phyloP scores from a whole-genome alignment of 2,329 filamentous ascomycete genomes.

The Sporothrix curviconia region DNA sequence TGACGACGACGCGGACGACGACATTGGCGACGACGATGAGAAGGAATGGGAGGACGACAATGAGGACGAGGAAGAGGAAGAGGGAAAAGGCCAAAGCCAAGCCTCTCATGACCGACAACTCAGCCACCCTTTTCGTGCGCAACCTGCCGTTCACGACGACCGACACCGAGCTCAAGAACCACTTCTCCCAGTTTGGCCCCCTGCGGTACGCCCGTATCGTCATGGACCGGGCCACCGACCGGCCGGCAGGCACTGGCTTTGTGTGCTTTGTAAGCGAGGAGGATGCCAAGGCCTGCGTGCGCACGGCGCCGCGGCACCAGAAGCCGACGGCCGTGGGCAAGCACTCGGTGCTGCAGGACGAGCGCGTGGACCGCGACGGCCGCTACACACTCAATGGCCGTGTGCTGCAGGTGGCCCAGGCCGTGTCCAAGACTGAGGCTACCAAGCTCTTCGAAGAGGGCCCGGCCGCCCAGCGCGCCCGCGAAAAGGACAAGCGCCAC shows the following conservation, averaged over 20 bases:
- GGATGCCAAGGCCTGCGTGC: constrained; percentile 71
- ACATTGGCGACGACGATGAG: constrained; percentile 40
- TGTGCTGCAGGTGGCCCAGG: constrained; percentile 74
- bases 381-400: constrained; percentile 87
- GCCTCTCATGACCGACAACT: constrained; percentile 51
- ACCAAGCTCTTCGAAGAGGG: constrained; percentile 66
- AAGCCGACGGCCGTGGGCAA: constrained; percentile 43
- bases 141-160: constrained; percentile 87
- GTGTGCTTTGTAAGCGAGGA: constrained; percentile 80
- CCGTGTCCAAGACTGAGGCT: constrained; percentile 79
- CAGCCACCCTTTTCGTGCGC: constrained; percentile 80
- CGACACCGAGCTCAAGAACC: constrained; percentile 73
- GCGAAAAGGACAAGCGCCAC: constrained; percentile 80
- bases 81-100: constrained; percentile 33
- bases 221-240: constrained; percentile 75
- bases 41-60: constrained; percentile 39
- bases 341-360: constrained; percentile 82
- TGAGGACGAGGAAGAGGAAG: constrained; percentile 34
- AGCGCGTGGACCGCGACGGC: constrained; percentile 71
- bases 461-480: constrained; percentile 54
- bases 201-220: constrained; percentile 88
- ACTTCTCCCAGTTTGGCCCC: constrained; percentile 84
- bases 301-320: constrained; percentile 56
- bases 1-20: constrained; percentile 38
- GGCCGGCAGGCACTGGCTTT: constrained; percentile 87